Base-by-base conservation (phyloP, 495 filamentous ascomycete genomes). In the Acidomyces sp. region DNA sequence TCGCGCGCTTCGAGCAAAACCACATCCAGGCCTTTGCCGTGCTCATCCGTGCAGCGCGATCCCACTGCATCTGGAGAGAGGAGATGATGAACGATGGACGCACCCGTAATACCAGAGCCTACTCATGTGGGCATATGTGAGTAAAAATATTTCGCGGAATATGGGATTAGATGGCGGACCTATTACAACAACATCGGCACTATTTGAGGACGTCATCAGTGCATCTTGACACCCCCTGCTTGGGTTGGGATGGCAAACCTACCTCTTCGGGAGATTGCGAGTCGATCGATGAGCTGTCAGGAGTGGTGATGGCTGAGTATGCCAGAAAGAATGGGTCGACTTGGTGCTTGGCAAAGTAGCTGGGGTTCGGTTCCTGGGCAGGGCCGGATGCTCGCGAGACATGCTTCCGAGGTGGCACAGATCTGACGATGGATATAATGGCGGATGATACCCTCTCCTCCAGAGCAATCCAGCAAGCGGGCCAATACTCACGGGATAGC, bases 1-100 rank as follows among this genome's bases (percentile, higher is more conserved):
- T 82, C 75, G 35, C 83, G 67, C 4, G 83, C 82, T 58, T 93
- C 85, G 1, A 93, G 62, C 67, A 90, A 77, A 1, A 85, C 66
- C 0, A 86, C 56, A 6, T 60, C 67, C 36, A 60, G 45, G 1
- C 43, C 51, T 2, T 47, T 56, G 21, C 10, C 18, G 6, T 3
- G 32, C 2, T 25, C 16, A 6, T 34, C 17, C 24, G 17, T 40
- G 13, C 30, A 28, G 17, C 1, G 53, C 37, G 49, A 45, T 46
- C 55, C 40, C 34, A 55, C 56, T 39, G 63, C 57, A 45, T 16
- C 10, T n/a, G n/a, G n/a, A 26, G 70, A 60, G 28, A 68, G 52
- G 4, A 93, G 58, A 25, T 75, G 77, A 12, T 70, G 62, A 2
- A 82, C 80, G 2, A 76, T 75, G 16, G 73, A 75, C 3, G 71